Conservation (phyloP, 257 asterid genomes). For the Jacaranda copaia region DNA sequence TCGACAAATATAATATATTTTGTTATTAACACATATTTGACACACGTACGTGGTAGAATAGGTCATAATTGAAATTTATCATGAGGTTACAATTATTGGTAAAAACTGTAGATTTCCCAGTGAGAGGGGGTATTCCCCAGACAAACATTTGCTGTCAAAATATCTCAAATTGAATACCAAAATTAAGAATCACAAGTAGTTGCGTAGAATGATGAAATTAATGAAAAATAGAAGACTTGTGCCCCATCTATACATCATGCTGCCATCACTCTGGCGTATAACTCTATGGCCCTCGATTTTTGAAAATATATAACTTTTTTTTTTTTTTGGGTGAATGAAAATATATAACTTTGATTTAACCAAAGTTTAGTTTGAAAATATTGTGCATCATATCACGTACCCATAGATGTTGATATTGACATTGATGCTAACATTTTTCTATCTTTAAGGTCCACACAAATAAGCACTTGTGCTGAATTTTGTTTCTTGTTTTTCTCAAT, state of each 20-base stretch:
- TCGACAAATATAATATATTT: no score
- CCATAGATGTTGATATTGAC: neutral
- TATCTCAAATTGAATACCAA: no score
- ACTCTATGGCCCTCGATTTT: neutral
- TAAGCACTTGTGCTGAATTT: neutral
- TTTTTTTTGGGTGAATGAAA: no score
- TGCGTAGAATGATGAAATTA: neutral
- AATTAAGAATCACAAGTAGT: no score
- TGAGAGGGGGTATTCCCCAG: no score
- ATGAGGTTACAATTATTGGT: no score
- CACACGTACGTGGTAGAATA: no score
- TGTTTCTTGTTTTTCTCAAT: neutral
- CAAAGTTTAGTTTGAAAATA: neutral
- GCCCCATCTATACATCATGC: constrained; percentile 38
- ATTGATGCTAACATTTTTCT: no score
- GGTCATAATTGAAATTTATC: no score
- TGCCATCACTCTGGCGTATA: constrained; percentile 35
- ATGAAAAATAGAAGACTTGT: neutral
- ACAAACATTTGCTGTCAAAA: no score
- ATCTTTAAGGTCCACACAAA: constrained; percentile 17
- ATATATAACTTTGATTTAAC: neutral
- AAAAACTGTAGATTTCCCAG: no score
- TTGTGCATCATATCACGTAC: neutral
- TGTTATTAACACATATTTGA: no score
- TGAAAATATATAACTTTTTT: neutral